Base-by-base conservation (phyloP, 2,329 filamentous ascomycete species). In the Fusarium stilboides region DNA sequence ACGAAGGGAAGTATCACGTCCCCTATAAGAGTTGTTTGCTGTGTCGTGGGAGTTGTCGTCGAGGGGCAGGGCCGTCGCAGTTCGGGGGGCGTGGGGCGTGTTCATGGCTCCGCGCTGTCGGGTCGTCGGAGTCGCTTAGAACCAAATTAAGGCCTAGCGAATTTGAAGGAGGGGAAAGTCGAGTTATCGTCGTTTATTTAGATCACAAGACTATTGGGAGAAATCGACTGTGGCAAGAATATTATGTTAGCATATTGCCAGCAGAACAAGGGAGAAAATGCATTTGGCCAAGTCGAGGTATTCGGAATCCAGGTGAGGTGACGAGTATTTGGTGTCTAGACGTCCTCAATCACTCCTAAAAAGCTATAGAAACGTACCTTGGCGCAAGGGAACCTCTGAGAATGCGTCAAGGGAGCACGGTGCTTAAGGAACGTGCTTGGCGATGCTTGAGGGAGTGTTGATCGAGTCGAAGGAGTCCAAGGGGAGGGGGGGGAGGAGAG, bases 71-170 rank as follows among this genome's bases (percentile, higher is more conserved):
- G 73, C 72, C 66, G 72, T 75, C 69, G 70, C 61, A 68, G 67
- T 68, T 58, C 64, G 73, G 60, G 72, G 69, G 36, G 62, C 54
- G 57, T 75, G 71, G 70, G 77, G 69, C 68, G 57, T 75, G 69
- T 70, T 77, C 77, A 79, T 79, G 74, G 70, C 72, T 74, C 69
- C 69, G 67, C 54, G 60, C 45, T 66, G 60, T 56, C 64, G 61
- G 57, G 70, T 62, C 59, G 61, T 74, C 62, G 70, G 65, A 37
- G 51, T 65, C 52, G 54, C 57, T 72, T 71, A 46, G 68, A 61
- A 63, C 69, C 69, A 68, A 51, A 28, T 56, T 45, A 61, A 65
- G 53, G 42, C 50, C 61, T 60, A 72, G 62, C 59, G 55, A 56
- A 54, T 44, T 40, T 33, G n/a, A 52, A 44, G 51, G 33, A 47